Evolutionary conservation across 2,329 filamentous ascomycete species (phyloP).

Genomic region (Emergomyces pasteurianus): DNA sequence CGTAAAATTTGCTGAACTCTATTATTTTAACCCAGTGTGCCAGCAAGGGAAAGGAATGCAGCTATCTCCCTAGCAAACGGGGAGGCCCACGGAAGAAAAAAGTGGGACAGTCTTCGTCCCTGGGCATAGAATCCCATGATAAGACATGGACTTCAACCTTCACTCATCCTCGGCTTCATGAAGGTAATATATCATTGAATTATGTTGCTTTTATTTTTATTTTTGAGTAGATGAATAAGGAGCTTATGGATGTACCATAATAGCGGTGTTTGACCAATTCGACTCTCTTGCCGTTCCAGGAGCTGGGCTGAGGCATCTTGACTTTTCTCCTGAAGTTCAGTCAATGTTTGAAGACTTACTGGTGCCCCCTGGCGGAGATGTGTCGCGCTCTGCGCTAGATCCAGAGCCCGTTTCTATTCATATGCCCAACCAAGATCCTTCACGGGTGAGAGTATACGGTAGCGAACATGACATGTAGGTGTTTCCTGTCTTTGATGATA

Average conservation of each 20-base stretch:
- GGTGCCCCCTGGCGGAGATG: conserved; percentile 14
- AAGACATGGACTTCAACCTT: conserved; percentile 6
- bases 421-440: conserved; percentile 13
- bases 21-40: conserved; percentile 20
- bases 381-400: conserved; percentile 19
- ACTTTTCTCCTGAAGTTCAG: conserved; percentile 26
- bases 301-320: conserved; percentile 29
- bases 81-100: conserved; percentile 34
- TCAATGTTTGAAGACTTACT: conserved; percentile 29
- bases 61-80: conserved; percentile 33
- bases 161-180: conserved; percentile 9
- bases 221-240: not conserved
- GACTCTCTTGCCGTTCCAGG: conserved; percentile 30
- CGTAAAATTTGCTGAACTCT: not conserved
- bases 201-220: not conserved
- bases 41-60: conserved; percentile 29
- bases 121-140: conserved; percentile 1
- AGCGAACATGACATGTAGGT: conserved; percentile 31
- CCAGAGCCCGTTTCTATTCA: conserved; percentile 18
- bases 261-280: conserved; percentile 30
- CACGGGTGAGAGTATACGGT: conserved; percentile 28
- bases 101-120: conserved; percentile 3
- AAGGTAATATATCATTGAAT: conserved; percentile 7
- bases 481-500: not conserved
- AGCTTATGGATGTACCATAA: conserved; percentile 11